A percentile compares a stretch with the other conserved stretches of the same genome.
phyloP scores from a whole-genome alignment of 2,329 filamentous ascomycete species.

The Talaromyces sp. region DNA sequence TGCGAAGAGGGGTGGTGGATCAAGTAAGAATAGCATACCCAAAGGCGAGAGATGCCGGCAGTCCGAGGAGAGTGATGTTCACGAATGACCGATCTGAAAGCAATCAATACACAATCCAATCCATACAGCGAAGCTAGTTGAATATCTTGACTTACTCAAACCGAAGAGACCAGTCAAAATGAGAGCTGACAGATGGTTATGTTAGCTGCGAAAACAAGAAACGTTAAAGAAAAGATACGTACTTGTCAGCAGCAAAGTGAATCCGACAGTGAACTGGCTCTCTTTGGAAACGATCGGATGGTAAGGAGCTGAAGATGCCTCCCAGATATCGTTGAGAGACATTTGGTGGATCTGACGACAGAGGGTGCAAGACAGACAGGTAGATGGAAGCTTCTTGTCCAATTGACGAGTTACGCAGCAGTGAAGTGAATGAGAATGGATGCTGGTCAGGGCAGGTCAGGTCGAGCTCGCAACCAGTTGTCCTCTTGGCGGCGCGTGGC shows the following conservation, averaged over 20 bases:
- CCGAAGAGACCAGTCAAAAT: conserved; percentile 74
- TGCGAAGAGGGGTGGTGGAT: conserved; percentile 1
- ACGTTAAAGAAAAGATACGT: conserved; percentile 13
- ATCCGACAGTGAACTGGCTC: conserved; percentile 77
- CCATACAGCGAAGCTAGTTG: not conserved
- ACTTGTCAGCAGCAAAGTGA: conserved; percentile 67
- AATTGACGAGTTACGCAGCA: not conserved
- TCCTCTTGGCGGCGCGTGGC: conserved; percentile 16
- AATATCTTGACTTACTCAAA: conserved; percentile 60
- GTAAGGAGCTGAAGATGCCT: conserved; percentile 85
- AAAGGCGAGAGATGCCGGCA: conserved; percentile 83
- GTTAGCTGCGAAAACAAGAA: not conserved
- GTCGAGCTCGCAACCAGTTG: conserved; percentile 8
- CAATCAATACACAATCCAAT: conserved; percentile 6
- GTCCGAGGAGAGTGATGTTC: conserved; percentile 70
- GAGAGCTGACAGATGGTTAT: conserved; percentile 44
- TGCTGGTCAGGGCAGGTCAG: not conserved
- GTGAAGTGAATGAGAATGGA: not conserved
- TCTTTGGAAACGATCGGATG: conserved; percentile 73
- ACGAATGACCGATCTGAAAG: conserved; percentile 69
- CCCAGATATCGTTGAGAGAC: conserved; percentile 86
- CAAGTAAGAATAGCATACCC: conserved; percentile 59
- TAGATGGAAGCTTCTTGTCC: not conserved
- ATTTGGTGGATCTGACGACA: conserved; percentile 26
- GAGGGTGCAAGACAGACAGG: not conserved